These are phyloP conservation scores for Chlorella vulgaris DNA, from an alignment of 139 green algal genomes.

Conservation along the genomic window DNA sequence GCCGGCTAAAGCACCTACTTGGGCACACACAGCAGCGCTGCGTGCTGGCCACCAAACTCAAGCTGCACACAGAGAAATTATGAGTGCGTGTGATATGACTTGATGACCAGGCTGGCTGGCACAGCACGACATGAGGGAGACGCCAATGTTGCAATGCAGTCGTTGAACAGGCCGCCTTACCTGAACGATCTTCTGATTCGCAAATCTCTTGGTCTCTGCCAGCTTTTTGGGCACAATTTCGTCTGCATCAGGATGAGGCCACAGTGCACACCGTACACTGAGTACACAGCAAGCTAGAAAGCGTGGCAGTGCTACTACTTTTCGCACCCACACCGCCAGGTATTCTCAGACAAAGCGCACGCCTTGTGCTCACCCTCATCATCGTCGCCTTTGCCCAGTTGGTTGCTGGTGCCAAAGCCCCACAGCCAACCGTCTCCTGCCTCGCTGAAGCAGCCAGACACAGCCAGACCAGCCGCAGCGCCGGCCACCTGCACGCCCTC, in stretches of 20 bases:
- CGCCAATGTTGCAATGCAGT: no score
- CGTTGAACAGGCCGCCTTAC: no score
- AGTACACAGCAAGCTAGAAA: not conserved
- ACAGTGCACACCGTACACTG: not conserved
- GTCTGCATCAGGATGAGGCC: constrained; percentile 37
- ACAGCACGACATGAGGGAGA: no score
- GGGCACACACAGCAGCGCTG: constrained; percentile 56
- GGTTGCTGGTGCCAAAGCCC: constrained; percentile 79
- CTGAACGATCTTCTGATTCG: constrained; percentile 19
- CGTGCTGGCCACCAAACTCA: constrained; percentile 83
- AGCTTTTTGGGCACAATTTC: constrained; percentile 64
- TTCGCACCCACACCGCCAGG: not conserved
- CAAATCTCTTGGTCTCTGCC: constrained; percentile 62
- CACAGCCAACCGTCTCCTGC: constrained; percentile 66
- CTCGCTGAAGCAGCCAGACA: constrained; percentile 60
- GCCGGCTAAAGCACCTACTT: no score
- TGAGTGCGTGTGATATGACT: constrained; percentile 10
- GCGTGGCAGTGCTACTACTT: no score
- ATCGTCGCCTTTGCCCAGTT: constrained; percentile 83
- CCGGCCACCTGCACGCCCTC: constrained; percentile 56
- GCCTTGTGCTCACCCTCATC: constrained; percentile 49
- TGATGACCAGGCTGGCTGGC: not conserved
- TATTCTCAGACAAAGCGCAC: not conserved
- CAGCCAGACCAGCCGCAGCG: constrained; percentile 65
- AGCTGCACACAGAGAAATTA: constrained; percentile 53